Evolutionary conservation across 768 basidiomycete genomes (phyloP), one percentile per base, ranked within the genome.

Genomic region (Boletus insuetus): DNA sequence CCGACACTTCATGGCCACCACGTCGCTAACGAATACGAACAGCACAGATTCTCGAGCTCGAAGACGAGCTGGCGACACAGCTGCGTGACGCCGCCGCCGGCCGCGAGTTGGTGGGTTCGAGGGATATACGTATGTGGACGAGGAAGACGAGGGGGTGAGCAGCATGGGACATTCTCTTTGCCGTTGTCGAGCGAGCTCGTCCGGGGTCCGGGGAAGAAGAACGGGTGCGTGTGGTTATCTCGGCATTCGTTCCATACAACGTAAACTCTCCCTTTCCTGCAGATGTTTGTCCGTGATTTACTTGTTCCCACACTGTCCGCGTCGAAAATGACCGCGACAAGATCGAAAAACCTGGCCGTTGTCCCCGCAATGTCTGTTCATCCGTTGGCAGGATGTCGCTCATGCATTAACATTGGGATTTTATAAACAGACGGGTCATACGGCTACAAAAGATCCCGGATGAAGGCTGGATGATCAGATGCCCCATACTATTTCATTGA

Each of bases 141-240:
- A 98, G 59, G 93, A 96, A 62, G 86, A 89, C 58, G 94, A 91
- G 56, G 87, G 89, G 92, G 91, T 3, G 94, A 92, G 63, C 91
- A 92, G 89, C 86, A 0, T 94, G 92, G 91, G 90, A 95, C 61
- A 91, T 98, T 43, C 64, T 96, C 34, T 84, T 79, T 59, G 89
- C 91, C 0, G 78, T 98, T 20, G 86, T 87, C 1, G 90, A 93
- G 54, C 77, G 97, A 44, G 95, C 94, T 2, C 77, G 86, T 54
- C 75, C 97, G 19, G 96, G 97, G 2, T 93, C 94, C 69, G 89
- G 86, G 66, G 91, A 93, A 62, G 97, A 99, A 67, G 89, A 90
- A 64, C 74, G 75, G 73, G 97, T 97, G 59, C 61, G 87, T 73
- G 19, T 14, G 17, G 20, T 14, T 17, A 3, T 45, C 20, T 53